Evolutionary conservation across 2,329 filamentous ascomycete genomes (phyloP).

Genomic region (Monilinia fructicola): DNA sequence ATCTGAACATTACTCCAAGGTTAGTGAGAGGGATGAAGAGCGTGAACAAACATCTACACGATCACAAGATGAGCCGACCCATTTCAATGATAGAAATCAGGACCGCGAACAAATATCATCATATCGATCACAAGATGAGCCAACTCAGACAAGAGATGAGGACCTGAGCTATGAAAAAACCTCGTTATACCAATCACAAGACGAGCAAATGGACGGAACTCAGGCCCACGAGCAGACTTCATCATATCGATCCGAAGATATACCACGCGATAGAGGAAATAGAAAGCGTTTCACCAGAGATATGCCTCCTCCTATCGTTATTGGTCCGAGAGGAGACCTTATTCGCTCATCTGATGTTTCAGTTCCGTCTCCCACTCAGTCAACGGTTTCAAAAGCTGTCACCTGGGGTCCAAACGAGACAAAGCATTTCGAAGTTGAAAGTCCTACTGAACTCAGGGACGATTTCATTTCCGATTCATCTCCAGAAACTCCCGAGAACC

Average conservation of each 20-base stretch:
- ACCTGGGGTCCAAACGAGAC: constrained; percentile 66
- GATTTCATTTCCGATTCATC: constrained; percentile 34
- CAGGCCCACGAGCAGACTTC: not conserved
- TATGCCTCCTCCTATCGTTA: constrained; percentile 42
- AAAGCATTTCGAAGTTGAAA: constrained; percentile 62
- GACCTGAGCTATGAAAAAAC: not conserved
- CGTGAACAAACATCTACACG: not conserved
- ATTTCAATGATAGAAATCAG: not conserved
- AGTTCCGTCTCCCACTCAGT: constrained; percentile 42
- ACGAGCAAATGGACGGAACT: not conserved
- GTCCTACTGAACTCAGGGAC: constrained; percentile 47
- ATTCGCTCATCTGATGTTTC: constrained; percentile 30
- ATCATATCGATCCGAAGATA: constrained; percentile 7
- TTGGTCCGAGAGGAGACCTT: constrained; percentile 47
- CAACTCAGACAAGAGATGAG: not conserved
- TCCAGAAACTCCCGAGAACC: constrained; percentile 42
- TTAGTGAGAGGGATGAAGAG: not conserved
- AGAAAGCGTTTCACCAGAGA: constrained; percentile 26
- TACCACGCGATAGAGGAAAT: constrained; percentile 27
- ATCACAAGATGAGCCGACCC: not conserved
- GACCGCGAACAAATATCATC: not conserved
- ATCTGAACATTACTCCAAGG: not conserved
- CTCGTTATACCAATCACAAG: not conserved
- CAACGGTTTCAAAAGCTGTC: constrained; percentile 55
- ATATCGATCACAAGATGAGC: not conserved